phyloP scores from a whole-genome alignment of 2,329 filamentous ascomycete genomes.

The Coniochaeta pulveracea region DNA sequence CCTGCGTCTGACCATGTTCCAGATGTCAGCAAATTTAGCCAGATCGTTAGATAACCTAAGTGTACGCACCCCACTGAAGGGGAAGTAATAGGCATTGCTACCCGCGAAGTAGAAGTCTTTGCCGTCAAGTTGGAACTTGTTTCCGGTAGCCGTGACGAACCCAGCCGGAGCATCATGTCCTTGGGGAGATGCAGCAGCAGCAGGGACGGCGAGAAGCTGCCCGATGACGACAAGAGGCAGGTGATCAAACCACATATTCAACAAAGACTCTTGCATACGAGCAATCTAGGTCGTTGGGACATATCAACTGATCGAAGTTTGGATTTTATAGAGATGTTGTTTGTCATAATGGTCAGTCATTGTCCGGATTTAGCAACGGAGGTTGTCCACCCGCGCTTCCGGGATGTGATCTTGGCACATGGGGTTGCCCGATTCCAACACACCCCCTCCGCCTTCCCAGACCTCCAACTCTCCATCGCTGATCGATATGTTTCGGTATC shows the following conservation, averaged over 20 bases:
- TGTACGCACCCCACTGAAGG: conserved; percentile 36
- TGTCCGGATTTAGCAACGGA: not conserved
- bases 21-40: too few species aligned
- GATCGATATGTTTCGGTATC: not conserved
- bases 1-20: conserved; percentile 26
- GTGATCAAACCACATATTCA: conserved; percentile 4
- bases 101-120: conserved; percentile 45
- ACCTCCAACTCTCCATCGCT: not conserved
- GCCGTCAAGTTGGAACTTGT: conserved; percentile 40
- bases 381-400: conserved; percentile 3
- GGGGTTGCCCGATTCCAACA: too few species aligned
- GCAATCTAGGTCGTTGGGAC: not conserved
- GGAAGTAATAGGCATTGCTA: conserved; percentile 45
- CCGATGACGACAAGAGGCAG: not conserved
- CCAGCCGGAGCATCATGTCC: conserved; percentile 17
- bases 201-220: conserved; percentile 4
- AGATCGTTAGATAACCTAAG: too few species aligned
- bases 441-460: not conserved
- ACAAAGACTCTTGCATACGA: not conserved
- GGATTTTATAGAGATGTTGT: too few species aligned
- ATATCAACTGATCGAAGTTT: not conserved
- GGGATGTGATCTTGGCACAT: conserved; percentile 4
- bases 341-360: too few species aligned
- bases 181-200: conserved; percentile 1
- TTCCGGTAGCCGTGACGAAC: conserved; percentile 37